These are phyloP conservation scores for Reticulascus tulasneorum DNA, from an alignment of 2,329 filamentous ascomycete genomes.

Conservation along the genomic window DNA sequence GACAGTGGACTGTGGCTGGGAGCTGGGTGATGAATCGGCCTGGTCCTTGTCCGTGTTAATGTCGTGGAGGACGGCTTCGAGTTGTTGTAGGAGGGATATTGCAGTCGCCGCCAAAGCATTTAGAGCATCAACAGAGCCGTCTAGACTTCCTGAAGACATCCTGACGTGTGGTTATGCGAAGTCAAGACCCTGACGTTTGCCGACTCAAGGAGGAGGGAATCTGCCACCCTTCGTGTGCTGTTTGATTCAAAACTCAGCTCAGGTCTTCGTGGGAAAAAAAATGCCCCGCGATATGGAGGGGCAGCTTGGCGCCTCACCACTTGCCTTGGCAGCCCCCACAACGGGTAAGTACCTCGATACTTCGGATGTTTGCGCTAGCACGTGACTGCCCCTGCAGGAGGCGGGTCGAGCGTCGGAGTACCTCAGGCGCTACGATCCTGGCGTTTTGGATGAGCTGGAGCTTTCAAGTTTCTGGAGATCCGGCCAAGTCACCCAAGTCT, in stretches of 20 bases:
- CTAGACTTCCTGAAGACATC: constrained; percentile 9
- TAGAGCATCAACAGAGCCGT: constrained; percentile 31
- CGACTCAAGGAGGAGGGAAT: background rate
- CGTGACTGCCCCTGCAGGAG: constrained; percentile 11
- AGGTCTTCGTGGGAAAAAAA: no score
- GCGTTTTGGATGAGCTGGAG: constrained; percentile 18
- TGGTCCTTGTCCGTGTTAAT: constrained; percentile 29
- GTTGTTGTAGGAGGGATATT: constrained; percentile 33
- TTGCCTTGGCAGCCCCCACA: background rate
- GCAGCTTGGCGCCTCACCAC: constrained; percentile 3
- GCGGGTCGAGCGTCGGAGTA: constrained; percentile 1
- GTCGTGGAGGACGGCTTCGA: constrained; percentile 37
- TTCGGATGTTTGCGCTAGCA: background rate
- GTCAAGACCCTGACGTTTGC: background rate
- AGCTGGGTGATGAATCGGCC: constrained; percentile 11
- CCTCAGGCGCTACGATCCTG: constrained; percentile 5
- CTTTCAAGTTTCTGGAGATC: constrained; percentile 10
- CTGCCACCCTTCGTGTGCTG: background rate
- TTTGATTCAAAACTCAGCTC: background rate
- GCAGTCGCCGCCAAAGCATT: constrained; percentile 33
- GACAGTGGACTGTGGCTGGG: constrained; percentile 10
- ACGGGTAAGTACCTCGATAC: background rate
- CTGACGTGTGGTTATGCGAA: background rate
- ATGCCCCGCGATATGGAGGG: constrained; percentile 18
- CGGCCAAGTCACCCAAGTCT: constrained; percentile 6